Evolutionary conservation across 192 early-diverging fungal species (phyloP).

Genomic region (Funneliformis geosporum): DNA sequence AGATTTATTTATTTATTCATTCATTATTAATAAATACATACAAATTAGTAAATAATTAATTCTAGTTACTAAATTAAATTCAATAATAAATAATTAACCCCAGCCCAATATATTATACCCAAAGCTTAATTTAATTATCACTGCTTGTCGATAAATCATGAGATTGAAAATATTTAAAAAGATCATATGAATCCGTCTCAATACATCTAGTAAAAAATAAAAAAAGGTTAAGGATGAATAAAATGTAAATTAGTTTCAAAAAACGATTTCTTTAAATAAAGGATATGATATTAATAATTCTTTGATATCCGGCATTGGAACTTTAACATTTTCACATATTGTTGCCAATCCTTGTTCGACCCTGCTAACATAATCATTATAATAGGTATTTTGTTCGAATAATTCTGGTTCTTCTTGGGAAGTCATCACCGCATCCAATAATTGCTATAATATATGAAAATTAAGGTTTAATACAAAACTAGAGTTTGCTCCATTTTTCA

Average conservation of each 20-base stretch:
- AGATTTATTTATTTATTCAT: no score
- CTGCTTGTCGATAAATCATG: neutral
- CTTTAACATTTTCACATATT: conserved; percentile 51
- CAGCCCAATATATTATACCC: no score
- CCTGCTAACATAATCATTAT: conserved; percentile 51
- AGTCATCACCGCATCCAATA: conserved; percentile 46
- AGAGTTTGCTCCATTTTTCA: no score
- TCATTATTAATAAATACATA: no score
- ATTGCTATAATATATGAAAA: conserved; percentile 35
- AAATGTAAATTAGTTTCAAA: neutral
- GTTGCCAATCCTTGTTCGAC: conserved; percentile 50
- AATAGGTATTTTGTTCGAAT: conserved; percentile 46
- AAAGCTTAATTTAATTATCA: neutral
- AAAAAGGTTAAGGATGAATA: conserved; percentile 5
- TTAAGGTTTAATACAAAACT: neutral
- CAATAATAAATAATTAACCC: no score
- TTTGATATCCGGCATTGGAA: conserved; percentile 56
- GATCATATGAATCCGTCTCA: conserved; percentile 19
- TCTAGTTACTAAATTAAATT: no score
- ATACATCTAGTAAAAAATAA: conserved; percentile 29
- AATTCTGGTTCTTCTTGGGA: conserved; percentile 53
- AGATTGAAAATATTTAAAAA: conserved; percentile 3
- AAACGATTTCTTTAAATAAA: conserved; percentile 2
- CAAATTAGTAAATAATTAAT: no score
- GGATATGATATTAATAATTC: conserved; percentile 45